Percentiles rank a stretch among this genome's conserved stretches.
Evolutionary conservation across 306 rosid genomes (phyloP).

Genomic region (Gastrolobium villosum): DNA sequence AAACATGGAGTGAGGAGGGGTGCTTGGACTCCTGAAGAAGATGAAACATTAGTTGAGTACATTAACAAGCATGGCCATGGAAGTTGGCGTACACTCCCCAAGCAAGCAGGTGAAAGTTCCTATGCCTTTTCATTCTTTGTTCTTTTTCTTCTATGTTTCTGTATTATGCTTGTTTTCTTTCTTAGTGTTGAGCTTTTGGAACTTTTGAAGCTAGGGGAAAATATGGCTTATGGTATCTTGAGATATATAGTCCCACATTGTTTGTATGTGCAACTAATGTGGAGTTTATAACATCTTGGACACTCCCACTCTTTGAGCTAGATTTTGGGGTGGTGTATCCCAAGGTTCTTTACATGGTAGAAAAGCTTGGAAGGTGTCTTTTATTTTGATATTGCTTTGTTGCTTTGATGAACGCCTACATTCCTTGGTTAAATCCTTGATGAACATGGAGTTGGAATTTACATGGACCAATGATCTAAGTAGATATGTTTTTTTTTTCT

Average conservation of each 20-base stretch:
- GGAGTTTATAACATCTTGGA: too few species aligned
- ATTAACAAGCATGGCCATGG: constrained; percentile 57
- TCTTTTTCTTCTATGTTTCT: neutral
- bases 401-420: neutral
- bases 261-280: too few species aligned
- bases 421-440: neutral
- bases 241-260: too few species aligned
- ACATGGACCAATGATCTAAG: neutral
- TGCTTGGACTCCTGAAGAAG: constrained; percentile 63
- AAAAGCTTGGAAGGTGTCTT: neutral
- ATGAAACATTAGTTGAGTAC: constrained; percentile 51
- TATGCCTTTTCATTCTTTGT: neutral
- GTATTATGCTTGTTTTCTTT: neutral
- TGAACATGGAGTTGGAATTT: neutral
- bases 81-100: constrained; percentile 58
- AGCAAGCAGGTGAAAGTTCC: constrained; percentile 47
- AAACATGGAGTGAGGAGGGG: constrained; percentile 51
- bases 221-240: too few species aligned
- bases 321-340: too few species aligned
- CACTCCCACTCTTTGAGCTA: too few species aligned
- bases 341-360: too few species aligned
- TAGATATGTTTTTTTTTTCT: neutral
- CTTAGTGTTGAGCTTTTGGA: neutral
- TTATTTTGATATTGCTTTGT: neutral
- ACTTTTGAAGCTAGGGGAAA: constrained; percentile 1